A percentile compares a stretch with the other conserved stretches of the same genome.
Conservation (phyloP, 1,284 basidiomycete genomes). For the Wallemia hederae region DNA sequence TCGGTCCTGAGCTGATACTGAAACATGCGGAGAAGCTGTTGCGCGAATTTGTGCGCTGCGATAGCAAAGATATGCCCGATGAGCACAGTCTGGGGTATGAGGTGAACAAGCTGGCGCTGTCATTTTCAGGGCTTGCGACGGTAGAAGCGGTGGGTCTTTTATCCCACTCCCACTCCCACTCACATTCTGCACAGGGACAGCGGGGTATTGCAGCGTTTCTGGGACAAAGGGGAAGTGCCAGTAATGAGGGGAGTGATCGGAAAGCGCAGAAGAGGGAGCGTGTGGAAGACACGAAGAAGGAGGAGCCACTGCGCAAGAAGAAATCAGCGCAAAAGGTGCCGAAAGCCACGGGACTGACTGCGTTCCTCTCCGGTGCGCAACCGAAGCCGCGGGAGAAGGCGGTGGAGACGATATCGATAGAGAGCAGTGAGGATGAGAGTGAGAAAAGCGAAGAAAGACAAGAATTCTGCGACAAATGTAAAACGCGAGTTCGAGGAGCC, state of each 20-base stretch:
- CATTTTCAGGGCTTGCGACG: background rate
- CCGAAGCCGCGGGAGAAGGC: background rate
- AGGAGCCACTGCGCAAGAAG: background rate
- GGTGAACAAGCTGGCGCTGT: background rate
- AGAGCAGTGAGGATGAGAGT: background rate
- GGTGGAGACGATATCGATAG: background rate
- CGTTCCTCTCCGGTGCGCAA: background rate
- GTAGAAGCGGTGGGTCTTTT: background rate
- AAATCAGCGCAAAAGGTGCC: background rate
- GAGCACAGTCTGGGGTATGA: background rate
- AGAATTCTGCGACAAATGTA: background rate
- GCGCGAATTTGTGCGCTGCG: background rate
- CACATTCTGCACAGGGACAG: background rate
- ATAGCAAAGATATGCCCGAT: background rate
- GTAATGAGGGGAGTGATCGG: background rate
- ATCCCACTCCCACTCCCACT: background rate
- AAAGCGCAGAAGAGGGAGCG: background rate
- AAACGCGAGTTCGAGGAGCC: background rate
- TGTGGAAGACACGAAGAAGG: background rate
- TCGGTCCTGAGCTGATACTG: background rate
- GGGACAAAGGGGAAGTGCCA: background rate
- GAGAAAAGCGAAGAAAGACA: background rate
- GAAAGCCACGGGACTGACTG: background rate
- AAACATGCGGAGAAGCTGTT: background rate
- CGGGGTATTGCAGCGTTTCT: background rate